A percentile compares a stretch with the other conserved stretches of the same genome.
phyloP scores from a whole-genome alignment of 2,329 filamentous ascomycete species.

The Talaromyces atroroseus region DNA sequence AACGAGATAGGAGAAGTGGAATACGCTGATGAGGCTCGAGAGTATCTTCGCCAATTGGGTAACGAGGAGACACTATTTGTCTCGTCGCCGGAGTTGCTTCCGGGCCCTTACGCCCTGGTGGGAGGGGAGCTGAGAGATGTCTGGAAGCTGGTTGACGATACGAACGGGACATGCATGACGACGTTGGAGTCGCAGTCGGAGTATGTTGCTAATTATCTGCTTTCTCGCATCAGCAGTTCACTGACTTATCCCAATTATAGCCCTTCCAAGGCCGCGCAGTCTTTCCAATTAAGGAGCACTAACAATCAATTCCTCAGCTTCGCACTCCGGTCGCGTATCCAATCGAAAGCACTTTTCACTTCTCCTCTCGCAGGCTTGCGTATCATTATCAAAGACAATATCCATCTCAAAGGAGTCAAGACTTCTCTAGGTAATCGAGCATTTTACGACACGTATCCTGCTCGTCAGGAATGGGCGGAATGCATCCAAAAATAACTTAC shows the following conservation, averaged over 20 bases:
- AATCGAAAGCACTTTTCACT: not conserved
- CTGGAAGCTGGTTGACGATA: not conserved
- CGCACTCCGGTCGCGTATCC: not conserved
- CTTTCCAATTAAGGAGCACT: not conserved
- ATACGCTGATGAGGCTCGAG: not conserved
- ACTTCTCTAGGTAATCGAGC: constrained; percentile 55
- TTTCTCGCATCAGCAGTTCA: not conserved
- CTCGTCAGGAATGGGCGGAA: constrained; percentile 43
- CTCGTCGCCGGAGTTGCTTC: not conserved
- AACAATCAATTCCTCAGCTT: not conserved
- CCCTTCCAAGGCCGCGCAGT: not conserved
- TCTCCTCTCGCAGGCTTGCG: constrained; percentile 54
- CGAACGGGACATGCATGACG: not conserved
- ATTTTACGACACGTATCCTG: constrained; percentile 51
- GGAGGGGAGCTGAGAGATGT: not conserved
- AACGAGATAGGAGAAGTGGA: not conserved
- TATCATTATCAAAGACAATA: constrained; percentile 60
- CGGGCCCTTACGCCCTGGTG: not conserved
- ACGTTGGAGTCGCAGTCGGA: not conserved
- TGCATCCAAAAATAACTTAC: constrained; percentile 52
- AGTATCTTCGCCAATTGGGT: not conserved
- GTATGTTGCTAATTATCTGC: not conserved
- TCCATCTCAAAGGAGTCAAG: constrained; percentile 51
- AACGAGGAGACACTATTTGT: not conserved
- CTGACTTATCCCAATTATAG: not conserved